Conservation (phyloP, 129 eudicot genomes). For the Glebionis coronaria region DNA sequence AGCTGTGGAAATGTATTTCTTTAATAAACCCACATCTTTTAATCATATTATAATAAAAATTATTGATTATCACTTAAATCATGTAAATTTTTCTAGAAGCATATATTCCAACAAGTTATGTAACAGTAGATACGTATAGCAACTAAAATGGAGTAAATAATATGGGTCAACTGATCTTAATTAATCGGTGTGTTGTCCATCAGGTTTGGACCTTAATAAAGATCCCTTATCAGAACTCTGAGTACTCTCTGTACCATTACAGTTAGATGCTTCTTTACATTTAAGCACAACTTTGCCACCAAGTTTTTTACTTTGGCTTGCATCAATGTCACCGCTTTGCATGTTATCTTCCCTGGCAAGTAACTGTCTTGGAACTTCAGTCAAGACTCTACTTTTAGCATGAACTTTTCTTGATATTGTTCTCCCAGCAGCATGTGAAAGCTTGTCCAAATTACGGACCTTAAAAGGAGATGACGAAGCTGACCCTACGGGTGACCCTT, state of each 20-base stretch:
- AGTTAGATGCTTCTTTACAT: slow-evolving; percentile 19
- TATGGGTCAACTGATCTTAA: too few species aligned
- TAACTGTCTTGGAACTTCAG: slow-evolving; percentile 36
- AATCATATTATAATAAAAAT: too few species aligned
- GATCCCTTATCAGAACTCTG: slow-evolving; percentile 30
- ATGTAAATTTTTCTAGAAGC: too few species aligned
- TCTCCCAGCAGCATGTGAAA: slow-evolving; percentile 33
- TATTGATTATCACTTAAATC: too few species aligned
- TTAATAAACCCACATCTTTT: too few species aligned
- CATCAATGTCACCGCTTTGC: slow-evolving; percentile 31
- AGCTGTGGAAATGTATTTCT: too few species aligned
- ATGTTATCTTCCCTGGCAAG: too few species aligned
- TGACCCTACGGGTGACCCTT: slow-evolving; percentile 76
- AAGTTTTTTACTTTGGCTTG: slow-evolving; percentile 24
- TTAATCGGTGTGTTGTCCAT: too few species aligned
- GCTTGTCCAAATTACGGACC: slow-evolving; percentile 22
- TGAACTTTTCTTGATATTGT: too few species aligned
- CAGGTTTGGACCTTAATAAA: slow-evolving; percentile 22
- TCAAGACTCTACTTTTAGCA: slow-evolving; percentile 23
- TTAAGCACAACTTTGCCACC: slow-evolving; percentile 32
- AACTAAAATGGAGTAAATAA: too few species aligned
- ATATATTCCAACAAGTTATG: too few species aligned
- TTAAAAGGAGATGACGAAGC: slow-evolving; percentile 76
- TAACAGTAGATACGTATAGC: too few species aligned
- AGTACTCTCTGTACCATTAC: slow-evolving; percentile 12